Evolutionary conservation across 2,329 filamentous ascomycete species (phyloP).

Genomic region (Fusarium coffeatum): DNA sequence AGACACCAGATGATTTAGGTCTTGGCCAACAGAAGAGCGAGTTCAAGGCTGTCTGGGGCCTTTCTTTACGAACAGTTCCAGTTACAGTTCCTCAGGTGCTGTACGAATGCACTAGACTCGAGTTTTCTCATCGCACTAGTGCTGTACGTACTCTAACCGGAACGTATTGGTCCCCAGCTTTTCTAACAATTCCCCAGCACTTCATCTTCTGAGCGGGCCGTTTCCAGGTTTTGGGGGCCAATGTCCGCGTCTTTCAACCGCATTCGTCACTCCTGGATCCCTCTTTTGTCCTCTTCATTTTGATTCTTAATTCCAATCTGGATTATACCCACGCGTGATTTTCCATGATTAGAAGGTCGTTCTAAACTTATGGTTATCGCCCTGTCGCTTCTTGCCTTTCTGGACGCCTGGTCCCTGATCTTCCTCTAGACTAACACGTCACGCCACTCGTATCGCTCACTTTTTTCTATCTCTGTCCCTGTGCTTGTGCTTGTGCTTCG

Average conservation of each 20-base stretch:
- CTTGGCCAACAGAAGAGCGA: neutral
- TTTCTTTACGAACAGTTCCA: neutral
- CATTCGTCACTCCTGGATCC: constrained; percentile 21
- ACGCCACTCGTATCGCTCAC: constrained; percentile 34
- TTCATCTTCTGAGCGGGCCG: constrained; percentile 19
- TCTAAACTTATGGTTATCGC: neutral
- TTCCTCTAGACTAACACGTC: constrained; percentile 16
- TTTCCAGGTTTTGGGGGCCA: constrained; percentile 28
- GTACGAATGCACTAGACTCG: neutral
- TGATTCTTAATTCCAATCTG: neutral
- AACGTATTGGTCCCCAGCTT: constrained; percentile 20
- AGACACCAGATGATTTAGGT: constrained; percentile 1
- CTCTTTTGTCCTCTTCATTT: constrained; percentile 12
- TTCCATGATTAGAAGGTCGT: constrained; percentile 3
- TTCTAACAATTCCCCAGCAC: constrained; percentile 12
- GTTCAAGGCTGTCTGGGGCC: neutral
- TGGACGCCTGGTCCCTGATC: constrained; percentile 8
- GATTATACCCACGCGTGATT: neutral
- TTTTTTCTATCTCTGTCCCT: constrained; percentile 7
- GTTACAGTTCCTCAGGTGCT: neutral
- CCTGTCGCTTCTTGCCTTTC: neutral
- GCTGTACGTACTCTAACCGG: constrained; percentile 35
- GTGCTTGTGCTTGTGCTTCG: constrained; percentile 19
- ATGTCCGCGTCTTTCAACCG: constrained; percentile 6
- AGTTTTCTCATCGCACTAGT: constrained; percentile 8